Percentiles rank a stretch among this genome's conserved stretches.
These are phyloP conservation scores for Brassica napus DNA, from an alignment of 345 rosid genomes.

Conservation along the genomic window Da-Ae NC_063452.1:10455501-10456000, in stretches of 20 bases:
- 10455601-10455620: slow-evolving; percentile 23
- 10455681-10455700: not conserved
- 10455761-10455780: not conserved
- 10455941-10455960: not conserved
- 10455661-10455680: slow-evolving; percentile 11
- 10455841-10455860: not conserved
- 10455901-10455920: slow-evolving; percentile 13
- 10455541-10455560: not conserved
- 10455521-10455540: not conserved
- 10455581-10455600: slow-evolving; percentile 34
- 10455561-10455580: slow-evolving; percentile 13
- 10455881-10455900: not conserved
- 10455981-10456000: slow-evolving; percentile 2
- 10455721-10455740: not conserved
- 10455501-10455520: too few species aligned
- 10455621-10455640: not conserved
- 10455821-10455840: not conserved
- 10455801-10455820: not conserved
- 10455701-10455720: not conserved
- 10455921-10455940: not conserved
- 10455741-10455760: slow-evolving; percentile 11
- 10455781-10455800: slow-evolving; percentile 12
- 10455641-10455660: slow-evolving; percentile 5
- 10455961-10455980: not conserved
- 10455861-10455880: slow-evolving; percentile 15